Evolutionary conservation across 768 basidiomycete species (phyloP), one percentile per base, ranked within the genome.

Genomic region (Pluteus cervinus): DNA sequence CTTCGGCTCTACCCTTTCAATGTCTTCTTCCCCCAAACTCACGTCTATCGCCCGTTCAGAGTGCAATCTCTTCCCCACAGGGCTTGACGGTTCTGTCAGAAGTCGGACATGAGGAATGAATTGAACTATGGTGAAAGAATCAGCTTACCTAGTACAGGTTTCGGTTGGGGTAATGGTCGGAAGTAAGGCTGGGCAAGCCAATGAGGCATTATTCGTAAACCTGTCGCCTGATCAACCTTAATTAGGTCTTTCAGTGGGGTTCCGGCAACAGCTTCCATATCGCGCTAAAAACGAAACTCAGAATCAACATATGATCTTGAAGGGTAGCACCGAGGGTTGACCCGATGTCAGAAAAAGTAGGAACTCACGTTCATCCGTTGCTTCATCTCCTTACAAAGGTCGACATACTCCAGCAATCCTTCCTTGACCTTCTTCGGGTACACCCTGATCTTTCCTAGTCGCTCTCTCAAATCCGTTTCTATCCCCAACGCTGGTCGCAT

Each of bases 391-490:
- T 59, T 53, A 11, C 75, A 72, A 26, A 90, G 51, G 20, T 63
- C 69, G 5, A 72, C 56, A 48, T 79, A 85, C 32, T 62, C 59
- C 18, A 58, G 57, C 40, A 69, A 54, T 34, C 62, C 62, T 21
- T 42, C 47, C 39, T 41, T 32, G 33, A 44, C 24, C 37, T 49
- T 48, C 26, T 48, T 50, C 2, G 48, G 45, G 21, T 54, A 44
- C 3, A 57, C 51, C 39, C 51, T 57, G 22, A 77, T 59, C 32
- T 60, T 66, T 5, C 87, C 86, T 14, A 97, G 60, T 51, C 63
- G 63, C 40, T 87, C 79, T 28, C 94, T 67, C 41, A 96, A 56
- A 52, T 92, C 90, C 2, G 60, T 66, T 47, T 88, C 78, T 34
- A 65, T 55, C 15, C 51, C 61, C 22, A 97, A 63, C 0, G 80